Evolutionary conservation across 2,329 filamentous ascomycete species (phyloP), one percentile per base, ranked within the genome.

Genomic region (Blastomyces percursus): DNA sequence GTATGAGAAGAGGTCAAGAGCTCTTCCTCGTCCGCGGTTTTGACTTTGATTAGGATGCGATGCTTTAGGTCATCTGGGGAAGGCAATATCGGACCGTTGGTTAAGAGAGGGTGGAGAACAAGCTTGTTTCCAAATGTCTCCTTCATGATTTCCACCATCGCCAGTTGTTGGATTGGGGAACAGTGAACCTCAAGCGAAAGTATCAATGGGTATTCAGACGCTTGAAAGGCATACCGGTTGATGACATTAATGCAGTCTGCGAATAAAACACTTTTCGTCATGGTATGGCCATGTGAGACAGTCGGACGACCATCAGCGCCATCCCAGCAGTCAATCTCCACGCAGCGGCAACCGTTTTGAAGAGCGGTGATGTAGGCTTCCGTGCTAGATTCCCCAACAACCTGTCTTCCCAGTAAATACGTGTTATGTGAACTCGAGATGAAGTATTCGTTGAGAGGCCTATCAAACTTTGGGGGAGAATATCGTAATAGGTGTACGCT

Each of bases 391-490:
- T 89, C 84, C 35, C 93, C 93, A 12, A 86, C 88, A 1, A 97
- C 87, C 74, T 99, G 94, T 61, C 92, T 87, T 16, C 94, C 94
- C 4, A 95, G 81, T 0, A 99, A 86, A 71, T 99, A 99, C 0
- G 94, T 99, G 76, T 99, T 99, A 80, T 99, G 94, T 1, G 94
- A 97, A 78, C 92, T 96, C 1, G 93, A 97, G 67, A 99, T 94
- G 79, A 91, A 96, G 75, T 99, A 99, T 72, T 97, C 93, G 72
- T 96, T 96, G 73, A 97, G 79, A 0, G 94, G 94, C 30, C 89
- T 85, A 71, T 96, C 86, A 61, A 96, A 84, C 6, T 79, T 79
- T 62, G 86, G 84, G 35, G 84, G 77, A 14, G 82, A 75, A n/a
- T 84, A 82, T 64, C 83, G 81, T 51, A 83, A 82, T 35, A 82